A percentile compares a stretch with the other conserved stretches of the same genome.
Conservation (phyloP, 768 basidiomycete species). For the Cystofilobasidium bisporidii region DNA sequence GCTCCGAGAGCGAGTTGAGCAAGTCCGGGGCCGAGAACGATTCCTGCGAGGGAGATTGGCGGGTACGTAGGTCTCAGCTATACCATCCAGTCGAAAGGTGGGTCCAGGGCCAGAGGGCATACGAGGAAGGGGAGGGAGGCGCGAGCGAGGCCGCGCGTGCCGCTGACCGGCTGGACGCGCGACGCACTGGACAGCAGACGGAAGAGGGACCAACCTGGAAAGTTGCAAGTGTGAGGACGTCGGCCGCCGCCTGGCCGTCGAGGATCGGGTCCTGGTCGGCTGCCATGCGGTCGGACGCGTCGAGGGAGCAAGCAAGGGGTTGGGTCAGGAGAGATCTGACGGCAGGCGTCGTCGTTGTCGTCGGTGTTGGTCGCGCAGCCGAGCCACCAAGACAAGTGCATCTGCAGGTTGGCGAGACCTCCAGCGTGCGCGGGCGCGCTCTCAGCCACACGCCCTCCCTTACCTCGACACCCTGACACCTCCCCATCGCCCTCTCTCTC, state of each 20-base stretch:
- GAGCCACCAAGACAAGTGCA: no score
- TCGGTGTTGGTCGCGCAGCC: no score
- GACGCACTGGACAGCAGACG: no score
- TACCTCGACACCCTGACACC: background rate
- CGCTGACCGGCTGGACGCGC: background rate
- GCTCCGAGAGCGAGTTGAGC: conserved; percentile 74
- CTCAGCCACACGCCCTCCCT: no score
- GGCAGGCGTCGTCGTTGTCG: no score
- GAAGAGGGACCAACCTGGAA: conserved; percentile 17
- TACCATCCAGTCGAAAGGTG: no score
- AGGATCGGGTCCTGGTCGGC: background rate
- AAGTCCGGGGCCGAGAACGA: conserved; percentile 91
- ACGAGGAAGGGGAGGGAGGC: no score
- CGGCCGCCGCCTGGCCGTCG: background rate
- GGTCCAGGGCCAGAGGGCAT: no score
- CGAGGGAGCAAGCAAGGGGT: background rate
- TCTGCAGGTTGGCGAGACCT: no score
- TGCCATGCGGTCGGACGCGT: background rate
- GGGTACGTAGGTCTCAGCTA: no score
- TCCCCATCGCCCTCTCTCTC: background rate
- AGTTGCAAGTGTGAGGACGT: background rate
- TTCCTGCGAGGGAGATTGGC: conserved; percentile 47
- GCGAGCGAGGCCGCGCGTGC: background rate
- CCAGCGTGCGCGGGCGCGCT: no score
- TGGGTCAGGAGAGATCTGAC: no score